Evolutionary conservation across 495 filamentous ascomycete genomes (phyloP).

Genomic region (Acidomyces sp.): DNA sequence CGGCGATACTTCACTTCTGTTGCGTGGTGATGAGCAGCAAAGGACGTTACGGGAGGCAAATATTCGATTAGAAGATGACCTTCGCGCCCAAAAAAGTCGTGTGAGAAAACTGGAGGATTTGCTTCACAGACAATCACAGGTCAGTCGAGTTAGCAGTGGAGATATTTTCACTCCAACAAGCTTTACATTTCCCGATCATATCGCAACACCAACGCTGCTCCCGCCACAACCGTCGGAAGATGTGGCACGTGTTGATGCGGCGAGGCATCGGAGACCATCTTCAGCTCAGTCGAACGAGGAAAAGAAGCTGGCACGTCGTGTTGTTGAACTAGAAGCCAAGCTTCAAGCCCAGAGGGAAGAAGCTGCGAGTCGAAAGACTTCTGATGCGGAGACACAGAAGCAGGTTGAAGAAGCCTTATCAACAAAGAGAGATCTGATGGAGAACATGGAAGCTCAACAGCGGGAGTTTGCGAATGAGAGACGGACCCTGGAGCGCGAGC

Average conservation of each 20-base stretch:
- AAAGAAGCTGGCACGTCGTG: slow-evolving; percentile 50
- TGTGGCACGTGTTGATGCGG: slow-evolving; percentile 49
- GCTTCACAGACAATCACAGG: slow-evolving; percentile 70
- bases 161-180: slow-evolving; percentile 43
- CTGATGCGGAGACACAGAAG: slow-evolving; percentile 51
- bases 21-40: slow-evolving; percentile 69
- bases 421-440: slow-evolving; percentile 86
- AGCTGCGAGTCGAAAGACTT: slow-evolving; percentile 40
- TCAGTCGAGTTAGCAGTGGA: slow-evolving; percentile 53
- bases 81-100: slow-evolving; percentile 81
- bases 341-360: slow-evolving; percentile 48
- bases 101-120: slow-evolving; percentile 87
- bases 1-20: slow-evolving; percentile 65
- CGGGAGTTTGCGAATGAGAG: slow-evolving; percentile 78
- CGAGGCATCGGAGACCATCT: slow-evolving; percentile 50
- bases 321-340: slow-evolving; percentile 72
- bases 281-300: slow-evolving; percentile 52
- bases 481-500: slow-evolving; percentile 63
- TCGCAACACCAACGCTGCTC: slow-evolving; percentile 1
- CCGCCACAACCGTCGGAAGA: slow-evolving; percentile 35
- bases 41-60: slow-evolving; percentile 64
- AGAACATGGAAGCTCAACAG: slow-evolving; percentile 84
- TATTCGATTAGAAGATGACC: slow-evolving; percentile 58
- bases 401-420: slow-evolving; percentile 72
- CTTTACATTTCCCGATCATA: slow-evolving; percentile 28